Base-by-base conservation (phyloP, 1,139 yeast genomes). In the Magnusiomyces starmeri region DNA sequence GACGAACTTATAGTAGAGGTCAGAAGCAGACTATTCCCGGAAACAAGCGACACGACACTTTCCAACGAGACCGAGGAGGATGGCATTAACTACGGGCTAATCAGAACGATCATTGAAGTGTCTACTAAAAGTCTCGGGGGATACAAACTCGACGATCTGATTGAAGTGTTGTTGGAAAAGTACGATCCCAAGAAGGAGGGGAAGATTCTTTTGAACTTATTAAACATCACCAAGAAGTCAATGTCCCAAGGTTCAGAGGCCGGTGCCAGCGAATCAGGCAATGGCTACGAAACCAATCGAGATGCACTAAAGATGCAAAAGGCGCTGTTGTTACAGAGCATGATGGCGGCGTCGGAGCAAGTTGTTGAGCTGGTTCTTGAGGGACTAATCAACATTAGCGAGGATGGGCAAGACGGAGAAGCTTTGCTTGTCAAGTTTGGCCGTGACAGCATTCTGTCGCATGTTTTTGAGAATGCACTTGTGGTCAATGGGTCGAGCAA, bases 221-320 rank as follows among this genome's bases (percentile, higher is more conserved):
- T 84, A 21, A 24, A 10, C 29, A 29, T 21, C 24, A 35, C 25
- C 21, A 22, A n/a, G 14, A 7, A 16, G 46, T 26, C n/a, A 29
- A 24, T n/a, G 37, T 45, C 20, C 78, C 84, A 68, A 79, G 47
- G 81, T 86, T 58, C 72, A 83, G 21, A 70, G 76, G 20, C 20
- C 7, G 74, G 81, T 2, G 70, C 77, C 1, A 85, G 95, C 0
- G 87, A 95, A 1, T 70, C 86, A 54, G 94, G 94, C 29, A 85
- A 85, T 65, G 83, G 88, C 1, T 77, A 79, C 59, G 95, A 82
- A 60, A 95, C 87, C 65, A 85, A 95, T 95, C 95, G 95, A 46
- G 85, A 95, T 1, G 85, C 92, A 0, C 92, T 85, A 61, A 95
- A 87, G 66, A 80, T 95, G 74, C 82, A 92, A 70, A 75, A 94